phyloP scores from a whole-genome alignment of 352 stramenopile genomes.

The Phytophthora podocarpi region DNA sequence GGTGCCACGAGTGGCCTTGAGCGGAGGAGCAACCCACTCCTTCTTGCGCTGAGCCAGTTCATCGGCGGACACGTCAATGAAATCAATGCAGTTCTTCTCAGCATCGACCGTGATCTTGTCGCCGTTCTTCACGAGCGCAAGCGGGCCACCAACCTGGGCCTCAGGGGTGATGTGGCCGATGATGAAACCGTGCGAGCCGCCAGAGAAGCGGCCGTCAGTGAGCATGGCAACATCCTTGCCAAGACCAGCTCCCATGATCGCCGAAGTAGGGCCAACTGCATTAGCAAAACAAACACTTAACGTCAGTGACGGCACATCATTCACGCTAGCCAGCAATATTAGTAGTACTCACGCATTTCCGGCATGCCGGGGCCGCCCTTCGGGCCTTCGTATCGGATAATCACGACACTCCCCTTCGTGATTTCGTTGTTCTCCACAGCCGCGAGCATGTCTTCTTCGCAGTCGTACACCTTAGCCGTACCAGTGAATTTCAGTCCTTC shows the following conservation, averaged over 20 bases:
- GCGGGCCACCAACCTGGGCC: constrained; percentile 96
- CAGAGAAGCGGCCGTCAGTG: constrained; percentile 98
- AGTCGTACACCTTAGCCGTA: constrained; percentile 94
- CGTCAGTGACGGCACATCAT: constrained; percentile 10
- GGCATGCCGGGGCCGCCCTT: constrained; percentile 98
- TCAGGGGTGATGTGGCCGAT: constrained; percentile 99
- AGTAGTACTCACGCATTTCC: constrained; percentile 94
- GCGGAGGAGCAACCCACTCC: constrained; percentile 91
- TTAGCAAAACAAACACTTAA: constrained; percentile 1
- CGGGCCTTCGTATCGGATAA: constrained; percentile 98
- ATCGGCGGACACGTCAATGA: constrained; percentile 84
- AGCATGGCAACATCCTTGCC: constrained; percentile 97
- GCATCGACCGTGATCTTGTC: constrained; percentile 98
- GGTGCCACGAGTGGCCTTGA: constrained; percentile 94
- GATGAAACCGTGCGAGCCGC: constrained; percentile 97
- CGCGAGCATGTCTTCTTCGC: constrained; percentile 98
- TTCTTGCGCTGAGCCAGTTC: constrained; percentile 91
- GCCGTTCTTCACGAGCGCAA: constrained; percentile 96
- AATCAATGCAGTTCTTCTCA: constrained; percentile 93
- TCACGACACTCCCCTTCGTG: constrained; percentile 96
- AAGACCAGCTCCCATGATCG: constrained; percentile 98
- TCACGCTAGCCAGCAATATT: background rate
- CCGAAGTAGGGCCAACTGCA: constrained; percentile 53
- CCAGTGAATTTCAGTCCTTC: constrained; percentile 86
- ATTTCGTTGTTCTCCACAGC: constrained; percentile 91